Conservation (phyloP, 768 basidiomycete genomes). For the Serendipita vermifera region DNA sequence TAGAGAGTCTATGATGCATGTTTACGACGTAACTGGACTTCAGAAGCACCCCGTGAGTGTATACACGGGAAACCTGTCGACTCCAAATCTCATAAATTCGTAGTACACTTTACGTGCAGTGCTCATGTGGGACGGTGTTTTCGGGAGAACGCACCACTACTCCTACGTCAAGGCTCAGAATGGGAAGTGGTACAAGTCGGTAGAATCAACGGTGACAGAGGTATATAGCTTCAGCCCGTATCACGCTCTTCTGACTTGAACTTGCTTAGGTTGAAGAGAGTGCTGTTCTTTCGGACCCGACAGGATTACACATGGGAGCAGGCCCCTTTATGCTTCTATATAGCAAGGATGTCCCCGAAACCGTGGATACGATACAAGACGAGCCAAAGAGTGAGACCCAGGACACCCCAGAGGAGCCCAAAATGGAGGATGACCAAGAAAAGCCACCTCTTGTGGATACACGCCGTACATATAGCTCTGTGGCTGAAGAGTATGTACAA, state of each 20-base stretch:
- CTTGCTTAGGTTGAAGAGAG: slow-evolving; percentile 52
- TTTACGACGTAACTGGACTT: slow-evolving; percentile 54
- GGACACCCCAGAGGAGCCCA: not conserved
- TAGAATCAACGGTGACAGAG: slow-evolving; percentile 56
- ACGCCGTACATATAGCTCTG: not conserved
- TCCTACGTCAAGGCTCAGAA: slow-evolving; percentile 55
- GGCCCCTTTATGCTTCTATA: slow-evolving; percentile 75
- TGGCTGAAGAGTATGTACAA: not conserved
- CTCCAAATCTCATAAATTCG: not conserved
- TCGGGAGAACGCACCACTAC: slow-evolving; percentile 64
- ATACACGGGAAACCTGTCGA: not conserved
- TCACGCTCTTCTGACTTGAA: not conserved
- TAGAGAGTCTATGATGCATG: slow-evolving; percentile 27
- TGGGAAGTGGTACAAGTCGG: slow-evolving; percentile 68
- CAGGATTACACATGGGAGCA: slow-evolving; percentile 60
- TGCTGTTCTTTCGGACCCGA: slow-evolving; percentile 49
- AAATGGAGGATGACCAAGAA: no score
- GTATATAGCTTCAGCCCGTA: slow-evolving; percentile 23
- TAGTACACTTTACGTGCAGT: slow-evolving; percentile 76
- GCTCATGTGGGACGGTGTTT: slow-evolving; percentile 62
- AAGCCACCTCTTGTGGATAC: no score
- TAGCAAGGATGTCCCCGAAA: slow-evolving; percentile 19
- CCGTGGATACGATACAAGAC: not conserved
- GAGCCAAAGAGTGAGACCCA: not conserved
- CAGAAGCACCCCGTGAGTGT: slow-evolving; percentile 42